Base-by-base conservation (phyloP, 176 grass and related monocot genomes). In the Typha latifolia region DNA sequence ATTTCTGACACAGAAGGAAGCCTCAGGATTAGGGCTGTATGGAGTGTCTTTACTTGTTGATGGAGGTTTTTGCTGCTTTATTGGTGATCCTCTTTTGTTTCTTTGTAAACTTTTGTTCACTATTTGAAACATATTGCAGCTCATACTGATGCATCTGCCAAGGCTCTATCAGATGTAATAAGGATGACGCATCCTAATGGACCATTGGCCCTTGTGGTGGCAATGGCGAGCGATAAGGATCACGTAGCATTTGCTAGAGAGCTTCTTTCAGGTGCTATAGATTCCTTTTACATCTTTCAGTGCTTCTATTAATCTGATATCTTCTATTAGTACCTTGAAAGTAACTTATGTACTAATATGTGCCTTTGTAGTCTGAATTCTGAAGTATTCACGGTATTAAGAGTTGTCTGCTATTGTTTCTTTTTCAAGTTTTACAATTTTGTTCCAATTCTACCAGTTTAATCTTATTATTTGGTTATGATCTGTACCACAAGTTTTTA, bases 141-240 rank as follows among this genome's bases (percentile, higher is more conserved):
- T 37, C 85, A 96, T 65, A 91, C 88, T 0, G 85, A 91, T 72
- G 93, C 85, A 66, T 91, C 93, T 51, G 93, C 88, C 3, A 86
- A 91, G 81, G 85, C 82, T 48, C 78, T 91, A 53, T 76, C 80
- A 4, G 88, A 80, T 0, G 78, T 97, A 59, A 80, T 97, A 76
- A 48, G 51, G 71, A 79, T 68, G 14, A 75, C 82, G 10, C 77
- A 80, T 68, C 78, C 56, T 8, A 61, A 78, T 29, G 85, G 85
- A 4, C 80, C 75, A 55, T 52, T 89, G 59, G 82, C 88, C 62
- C 67, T 97, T 75, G 62, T 97, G 47, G 70, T 97, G 15, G 88
- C 82, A 59, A 97, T 97, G 93, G 93, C 88, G 14, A 82, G 34
- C 48, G 93, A 91, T 77, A 96, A 96, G 47, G 88, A 89, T 13